Evolutionary conservation across 2,329 filamentous ascomycete genomes (phyloP), one percentile per base, ranked within the genome.

Genomic region (Colletotrichum liriopes): DNA sequence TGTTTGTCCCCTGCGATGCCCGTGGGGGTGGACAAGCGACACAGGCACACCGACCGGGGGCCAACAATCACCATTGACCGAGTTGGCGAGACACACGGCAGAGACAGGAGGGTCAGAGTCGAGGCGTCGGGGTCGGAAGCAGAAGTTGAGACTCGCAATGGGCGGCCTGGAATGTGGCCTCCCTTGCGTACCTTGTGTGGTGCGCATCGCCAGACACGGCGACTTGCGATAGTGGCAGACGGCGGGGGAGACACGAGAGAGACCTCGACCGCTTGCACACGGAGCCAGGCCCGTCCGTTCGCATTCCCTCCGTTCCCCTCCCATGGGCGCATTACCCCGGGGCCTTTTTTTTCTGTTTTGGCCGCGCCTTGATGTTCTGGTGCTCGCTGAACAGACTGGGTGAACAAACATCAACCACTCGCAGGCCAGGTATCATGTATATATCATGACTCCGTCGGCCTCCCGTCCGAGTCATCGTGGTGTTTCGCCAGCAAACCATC

Each of bases 361-460:
- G 55, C 59, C 52, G 69, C 69, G 69, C 69, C 69, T 55, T 69
- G 65, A 68, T 67, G 55, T 62, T 67, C 23, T 23, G 16, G 39
- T 49, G 16, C 39, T 55, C 12, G 51, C 29, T 26, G 41, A 23
- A 60, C 39, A 60, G 39, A 45, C 8, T 43, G 55, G 16, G 8
- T 11, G 52, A n/a, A 20, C 20, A 8, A n/a, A 8, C 20, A 47
- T n/a, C 43, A 26, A 41, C 6, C 16, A 32, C 29, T 43, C 20
- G n/a, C 23, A 47, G 11, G 20, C 20, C 6, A 12, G 20, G 56
- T 14, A n/a, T 49, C 51, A 29, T 47, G 23, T 62, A 35, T 62
- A 68, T 69, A 69, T 72, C 61, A 72, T 72, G 69, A 72, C 69
- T 72, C 69, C 64, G n/a, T 51, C 52, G 59, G 35, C 43, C 65